These are phyloP conservation scores for Acacia confusa DNA, from an alignment of 306 rosid genomes.

Conservation along the genomic window DNA sequence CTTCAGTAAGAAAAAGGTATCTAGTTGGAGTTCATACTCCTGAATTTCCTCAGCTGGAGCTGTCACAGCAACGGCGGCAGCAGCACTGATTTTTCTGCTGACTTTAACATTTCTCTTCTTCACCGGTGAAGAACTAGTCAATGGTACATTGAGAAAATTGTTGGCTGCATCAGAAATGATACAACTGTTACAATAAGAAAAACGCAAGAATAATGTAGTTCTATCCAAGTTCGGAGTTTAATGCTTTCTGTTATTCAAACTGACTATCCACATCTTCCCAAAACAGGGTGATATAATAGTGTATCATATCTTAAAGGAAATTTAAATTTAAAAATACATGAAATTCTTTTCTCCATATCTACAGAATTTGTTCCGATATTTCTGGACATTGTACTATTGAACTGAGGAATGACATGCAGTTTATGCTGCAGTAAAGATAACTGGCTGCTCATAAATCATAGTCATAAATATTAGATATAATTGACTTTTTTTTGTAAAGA, in stretches of 20 bases:
- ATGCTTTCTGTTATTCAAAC: neutral
- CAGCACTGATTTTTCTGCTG: conserved; percentile 50
- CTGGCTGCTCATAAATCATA: neutral
- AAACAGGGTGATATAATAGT: neutral
- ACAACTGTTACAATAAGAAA: conserved; percentile 13
- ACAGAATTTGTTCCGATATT: neutral
- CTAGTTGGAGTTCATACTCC: conserved; percentile 53
- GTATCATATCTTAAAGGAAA: neutral
- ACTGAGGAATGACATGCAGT: neutral
- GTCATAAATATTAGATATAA: no score
- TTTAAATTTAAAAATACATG: neutral
- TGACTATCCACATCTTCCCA: neutral
- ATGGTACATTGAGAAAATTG: conserved; percentile 51
- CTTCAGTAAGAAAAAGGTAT: neutral
- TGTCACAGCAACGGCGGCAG: conserved; percentile 47
- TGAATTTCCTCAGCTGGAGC: conserved; percentile 54
- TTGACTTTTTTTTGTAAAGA: no score
- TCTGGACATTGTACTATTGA: neutral
- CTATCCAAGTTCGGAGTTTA: neutral
- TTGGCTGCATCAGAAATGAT: conserved; percentile 48
- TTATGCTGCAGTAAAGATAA: neutral
- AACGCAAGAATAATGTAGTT: conserved; percentile 1
- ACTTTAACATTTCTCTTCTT: conserved; percentile 50
- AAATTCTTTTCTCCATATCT: neutral
- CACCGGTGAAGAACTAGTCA: conserved; percentile 34